phyloP scores from a whole-genome alignment of 2,329 filamentous ascomycete species.

The Curvularia spicifera region DNA sequence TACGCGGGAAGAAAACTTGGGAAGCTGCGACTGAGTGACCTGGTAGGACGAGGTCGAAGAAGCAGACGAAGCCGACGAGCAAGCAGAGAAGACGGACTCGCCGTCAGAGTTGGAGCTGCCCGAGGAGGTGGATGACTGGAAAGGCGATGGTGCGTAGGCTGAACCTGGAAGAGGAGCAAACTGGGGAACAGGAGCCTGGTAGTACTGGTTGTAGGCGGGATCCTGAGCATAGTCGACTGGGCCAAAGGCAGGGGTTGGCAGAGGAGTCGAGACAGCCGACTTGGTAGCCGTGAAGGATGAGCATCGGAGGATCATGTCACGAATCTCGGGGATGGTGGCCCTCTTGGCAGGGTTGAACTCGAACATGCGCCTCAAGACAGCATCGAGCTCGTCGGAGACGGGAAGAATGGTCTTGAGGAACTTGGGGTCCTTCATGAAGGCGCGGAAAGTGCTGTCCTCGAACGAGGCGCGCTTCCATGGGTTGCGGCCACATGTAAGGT shows the following conservation, averaged over 20 bases:
- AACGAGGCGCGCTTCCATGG: slow-evolving; percentile 96
- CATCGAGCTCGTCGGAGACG: slow-evolving; percentile 85
- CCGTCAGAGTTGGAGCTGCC: slow-evolving; percentile 50
- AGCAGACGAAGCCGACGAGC: slow-evolving; percentile 47
- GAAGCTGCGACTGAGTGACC: slow-evolving; percentile 22
- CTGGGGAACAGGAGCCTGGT: slow-evolving; percentile 39
- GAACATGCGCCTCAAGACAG: slow-evolving; percentile 86
- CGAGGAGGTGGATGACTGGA: slow-evolving; percentile 45
- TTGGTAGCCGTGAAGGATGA: slow-evolving; percentile 69
- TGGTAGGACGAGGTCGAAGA: slow-evolving; percentile 48
- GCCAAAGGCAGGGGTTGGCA: slow-evolving; percentile 54
- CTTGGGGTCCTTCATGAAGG: slow-evolving; percentile 81
- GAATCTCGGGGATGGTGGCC: slow-evolving; percentile 81
- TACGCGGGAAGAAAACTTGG: slow-evolving; percentile 39
- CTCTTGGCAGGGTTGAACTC: slow-evolving; percentile 81
- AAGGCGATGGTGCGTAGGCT: slow-evolving; percentile 36
- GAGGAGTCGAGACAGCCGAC: slow-evolving; percentile 51
- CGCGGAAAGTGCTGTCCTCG: slow-evolving; percentile 93
- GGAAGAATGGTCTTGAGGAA: slow-evolving; percentile 94
- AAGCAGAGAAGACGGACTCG: slow-evolving; percentile 50
- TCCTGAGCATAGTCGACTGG: slow-evolving; percentile 48
- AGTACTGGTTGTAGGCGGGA: slow-evolving; percentile 39
- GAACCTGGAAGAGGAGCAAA: slow-evolving; percentile 43
- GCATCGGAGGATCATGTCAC: slow-evolving; percentile 77
- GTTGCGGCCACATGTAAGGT: slow-evolving; percentile 96